Evolutionary conservation across 352 stramenopile species (phyloP).

Genomic region (Phytophthora hibernalis): DNA sequence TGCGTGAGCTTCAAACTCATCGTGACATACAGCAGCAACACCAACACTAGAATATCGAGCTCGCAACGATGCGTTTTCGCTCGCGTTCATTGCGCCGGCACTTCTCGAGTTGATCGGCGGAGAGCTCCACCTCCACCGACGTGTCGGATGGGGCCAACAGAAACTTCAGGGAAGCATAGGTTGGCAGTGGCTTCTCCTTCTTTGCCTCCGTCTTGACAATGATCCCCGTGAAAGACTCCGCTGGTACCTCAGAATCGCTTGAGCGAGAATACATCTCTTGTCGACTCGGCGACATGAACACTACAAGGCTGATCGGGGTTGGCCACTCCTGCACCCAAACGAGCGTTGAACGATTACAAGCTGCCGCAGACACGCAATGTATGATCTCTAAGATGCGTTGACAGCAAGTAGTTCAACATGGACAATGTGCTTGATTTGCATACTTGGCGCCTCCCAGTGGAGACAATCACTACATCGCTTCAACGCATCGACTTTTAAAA

Average conservation of each 20-base stretch:
- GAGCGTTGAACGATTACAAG: constrained; percentile 10
- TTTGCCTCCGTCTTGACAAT: constrained; percentile 27
- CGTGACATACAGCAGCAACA: not conserved
- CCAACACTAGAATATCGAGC: not conserved
- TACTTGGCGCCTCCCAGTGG: constrained; percentile 1
- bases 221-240: no score
- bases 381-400: constrained; percentile 15
- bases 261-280: no score
- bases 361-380: constrained; percentile 20
- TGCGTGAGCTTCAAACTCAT: not conserved
- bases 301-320: not conserved
- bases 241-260: no score
- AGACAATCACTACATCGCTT: constrained; percentile 12
- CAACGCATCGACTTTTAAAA: constrained; percentile 25
- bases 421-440: constrained; percentile 9
- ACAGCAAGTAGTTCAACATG: not conserved
- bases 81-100: constrained; percentile 24
- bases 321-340: constrained; percentile 6
- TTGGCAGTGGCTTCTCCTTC: not conserved
- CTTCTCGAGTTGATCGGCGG: constrained; percentile 2
- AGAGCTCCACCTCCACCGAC: constrained; percentile 1
- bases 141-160: constrained; percentile 27
- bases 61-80: not conserved
- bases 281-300: constrained; percentile 16
- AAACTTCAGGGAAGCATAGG: not conserved